A percentile compares a stretch with the other conserved stretches of the same genome.
Evolutionary conservation across 2,329 filamentous ascomycete genomes (phyloP).

Genomic region (Pseudophaeomoniella oleicola): DNA sequence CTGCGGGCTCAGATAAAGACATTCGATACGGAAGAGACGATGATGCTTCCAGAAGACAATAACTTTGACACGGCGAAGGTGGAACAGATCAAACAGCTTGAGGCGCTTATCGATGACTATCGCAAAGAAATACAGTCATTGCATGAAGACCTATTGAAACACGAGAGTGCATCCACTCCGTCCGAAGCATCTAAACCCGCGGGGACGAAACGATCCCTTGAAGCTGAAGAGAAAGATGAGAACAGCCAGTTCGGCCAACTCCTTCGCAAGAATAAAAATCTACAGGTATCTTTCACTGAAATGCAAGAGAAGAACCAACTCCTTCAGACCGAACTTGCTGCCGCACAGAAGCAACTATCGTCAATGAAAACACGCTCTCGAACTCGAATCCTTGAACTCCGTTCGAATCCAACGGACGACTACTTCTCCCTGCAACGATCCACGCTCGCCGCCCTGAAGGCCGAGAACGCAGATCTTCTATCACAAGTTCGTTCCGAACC

Average conservation of each 20-base stretch:
- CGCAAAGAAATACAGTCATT: conserved; percentile 63
- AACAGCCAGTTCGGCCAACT: conserved; percentile 62
- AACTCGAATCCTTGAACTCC: conserved; percentile 71
- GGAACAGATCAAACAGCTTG: conserved; percentile 64
- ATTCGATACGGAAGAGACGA: conserved; percentile 74
- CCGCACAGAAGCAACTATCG: conserved; percentile 58
- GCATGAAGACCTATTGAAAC: conserved; percentile 56
- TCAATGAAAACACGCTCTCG: conserved; percentile 52
- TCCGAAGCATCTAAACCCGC: conserved; percentile 14
- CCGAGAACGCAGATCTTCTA: conserved; percentile 74
- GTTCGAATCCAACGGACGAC: conserved; percentile 82
- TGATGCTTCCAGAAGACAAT: conserved; percentile 56
- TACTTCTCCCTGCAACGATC: conserved; percentile 70
- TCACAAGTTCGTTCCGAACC: conserved; percentile 46
- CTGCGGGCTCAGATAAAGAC: conserved; percentile 82
- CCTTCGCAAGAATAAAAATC: conserved; percentile 70
- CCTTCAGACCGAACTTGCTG: conserved; percentile 60
- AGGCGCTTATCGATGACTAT: conserved; percentile 76
- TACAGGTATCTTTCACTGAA: conserved; percentile 62
- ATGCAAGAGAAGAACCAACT: conserved; percentile 56
- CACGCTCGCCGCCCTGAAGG: conserved; percentile 61
- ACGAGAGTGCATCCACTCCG: conserved; percentile 33
- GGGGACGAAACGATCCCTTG: conserved; percentile 50
- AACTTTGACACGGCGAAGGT: conserved; percentile 58
- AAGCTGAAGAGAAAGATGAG: conserved; percentile 38